phyloP scores from a whole-genome alignment of 768 basidiomycete species.

The Russula lepida region DNA sequence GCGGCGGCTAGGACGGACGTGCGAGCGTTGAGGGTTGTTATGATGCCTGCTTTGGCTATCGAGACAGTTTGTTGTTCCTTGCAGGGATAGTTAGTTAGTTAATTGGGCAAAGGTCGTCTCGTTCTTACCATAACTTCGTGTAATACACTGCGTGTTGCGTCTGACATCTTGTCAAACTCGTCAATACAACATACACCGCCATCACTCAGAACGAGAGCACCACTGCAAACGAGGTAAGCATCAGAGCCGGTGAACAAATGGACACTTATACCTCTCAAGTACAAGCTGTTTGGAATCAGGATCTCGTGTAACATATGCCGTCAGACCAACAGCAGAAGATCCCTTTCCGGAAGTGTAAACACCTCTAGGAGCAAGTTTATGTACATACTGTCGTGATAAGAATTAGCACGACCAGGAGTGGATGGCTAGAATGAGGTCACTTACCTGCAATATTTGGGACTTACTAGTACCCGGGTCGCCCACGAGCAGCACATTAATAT shows the following conservation, averaged over 20 bases:
- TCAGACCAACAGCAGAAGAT: slow-evolving; percentile 96
- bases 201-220: slow-evolving; percentile 88
- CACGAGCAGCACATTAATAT: slow-evolving; percentile 95
- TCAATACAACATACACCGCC: slow-evolving; percentile 98
- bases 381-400: slow-evolving; percentile 66
- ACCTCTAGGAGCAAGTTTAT: slow-evolving; percentile 96
- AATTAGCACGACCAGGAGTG: slow-evolving; percentile 1
- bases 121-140: slow-evolving; percentile 94
- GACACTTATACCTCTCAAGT: slow-evolving; percentile 64
- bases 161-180: slow-evolving; percentile 99
- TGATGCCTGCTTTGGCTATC: slow-evolving; percentile 98
- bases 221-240: slow-evolving; percentile 38
- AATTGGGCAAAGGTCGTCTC: neutral
- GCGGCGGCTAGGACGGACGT: slow-evolving; percentile 97
- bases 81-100: neutral
- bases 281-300: slow-evolving; percentile 98
- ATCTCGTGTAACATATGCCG: slow-evolving; percentile 96
- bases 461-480: slow-evolving; percentile 98
- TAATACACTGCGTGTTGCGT: slow-evolving; percentile 91
- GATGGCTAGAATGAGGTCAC: slow-evolving; percentile 18
- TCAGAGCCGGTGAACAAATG: neutral
- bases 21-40: slow-evolving; percentile 96
- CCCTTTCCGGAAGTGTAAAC: slow-evolving; percentile 98
- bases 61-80: slow-evolving; percentile 99
- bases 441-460: slow-evolving; percentile 86